Conservation (phyloP, 2,329 filamentous ascomycete genomes). For the Hymenoscyphus albidus region DNA sequence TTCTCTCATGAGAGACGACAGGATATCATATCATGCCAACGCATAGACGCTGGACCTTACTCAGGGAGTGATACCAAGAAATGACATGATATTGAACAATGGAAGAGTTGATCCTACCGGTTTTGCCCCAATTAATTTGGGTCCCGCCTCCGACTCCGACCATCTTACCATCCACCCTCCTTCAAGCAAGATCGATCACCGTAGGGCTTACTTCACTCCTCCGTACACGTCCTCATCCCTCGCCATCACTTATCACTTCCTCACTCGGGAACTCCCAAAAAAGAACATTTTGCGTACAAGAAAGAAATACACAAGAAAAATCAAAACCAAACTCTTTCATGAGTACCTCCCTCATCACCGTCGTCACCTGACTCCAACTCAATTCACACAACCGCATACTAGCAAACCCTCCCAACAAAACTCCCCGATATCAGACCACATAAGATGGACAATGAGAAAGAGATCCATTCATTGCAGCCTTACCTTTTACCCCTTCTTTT, state of each 20-base stretch:
- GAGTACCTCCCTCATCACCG: not conserved
- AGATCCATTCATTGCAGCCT: not conserved
- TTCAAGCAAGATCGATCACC: too few species aligned
- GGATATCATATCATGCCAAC: not conserved
- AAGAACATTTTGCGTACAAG: not conserved
- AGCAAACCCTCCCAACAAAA: not conserved
- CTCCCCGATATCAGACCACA: not conserved
- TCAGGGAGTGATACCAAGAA: not conserved
- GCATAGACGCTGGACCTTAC: not conserved
- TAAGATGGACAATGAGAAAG: not conserved
- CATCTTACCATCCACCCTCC: not conserved
- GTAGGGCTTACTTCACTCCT: too few species aligned
- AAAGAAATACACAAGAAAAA: not conserved
- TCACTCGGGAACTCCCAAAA: not conserved
- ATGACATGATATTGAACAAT: not conserved
- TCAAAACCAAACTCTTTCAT: not conserved
- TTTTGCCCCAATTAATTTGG: not conserved
- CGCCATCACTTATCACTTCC: not conserved
- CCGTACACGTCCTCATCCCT: too few species aligned
- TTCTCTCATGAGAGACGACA: not conserved
- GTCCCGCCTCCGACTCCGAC: not conserved
- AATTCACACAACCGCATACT: not conserved
- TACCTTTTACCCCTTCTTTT: not conserved
- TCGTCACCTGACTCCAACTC: not conserved
- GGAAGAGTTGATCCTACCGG: not conserved